Evolutionary conservation across 2,329 filamentous ascomycete species (phyloP).

Genomic region (Trichoderma simmonsii): DNA sequence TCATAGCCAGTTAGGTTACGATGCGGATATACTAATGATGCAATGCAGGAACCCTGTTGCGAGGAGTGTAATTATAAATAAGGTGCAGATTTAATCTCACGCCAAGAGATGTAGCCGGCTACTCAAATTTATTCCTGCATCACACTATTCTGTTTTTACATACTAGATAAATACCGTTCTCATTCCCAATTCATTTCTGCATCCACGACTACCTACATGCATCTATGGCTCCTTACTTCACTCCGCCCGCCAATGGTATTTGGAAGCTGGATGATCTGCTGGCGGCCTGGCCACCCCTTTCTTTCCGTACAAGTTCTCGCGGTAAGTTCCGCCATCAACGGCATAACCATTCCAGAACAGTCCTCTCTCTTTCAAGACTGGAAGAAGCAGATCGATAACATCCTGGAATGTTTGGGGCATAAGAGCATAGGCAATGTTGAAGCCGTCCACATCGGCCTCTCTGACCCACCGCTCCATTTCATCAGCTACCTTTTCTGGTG

Average conservation of each 20-base stretch:
- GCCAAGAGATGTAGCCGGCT: neutral
- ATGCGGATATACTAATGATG: neutral
- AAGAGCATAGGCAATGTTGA: constrained; percentile 32
- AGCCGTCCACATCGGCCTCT: constrained; percentile 60
- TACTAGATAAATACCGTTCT: neutral
- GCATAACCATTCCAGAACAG: constrained; percentile 52
- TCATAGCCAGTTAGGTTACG: neutral
- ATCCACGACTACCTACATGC: no score
- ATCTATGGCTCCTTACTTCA: neutral
- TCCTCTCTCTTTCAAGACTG: constrained; percentile 57
- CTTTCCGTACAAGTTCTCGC: constrained; percentile 41
- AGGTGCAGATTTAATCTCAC: neutral
- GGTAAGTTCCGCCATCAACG: constrained; percentile 41
- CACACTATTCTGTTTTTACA: neutral
- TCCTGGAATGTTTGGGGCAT: constrained; percentile 63
- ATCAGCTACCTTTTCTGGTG: constrained; percentile 32
- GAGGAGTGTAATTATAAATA: neutral
- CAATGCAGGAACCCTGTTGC: neutral
- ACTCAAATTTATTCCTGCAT: neutral
- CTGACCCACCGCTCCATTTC: constrained; percentile 25
- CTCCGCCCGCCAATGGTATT: constrained; percentile 40
- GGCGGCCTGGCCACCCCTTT: constrained; percentile 35
- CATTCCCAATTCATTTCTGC: neutral
- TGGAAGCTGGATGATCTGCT: constrained; percentile 38
- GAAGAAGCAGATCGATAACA: constrained; percentile 60